Evolutionary conservation across 495 filamentous ascomycete genomes (phyloP).

Genomic region (Oleoguttula mirabilis): DNA sequence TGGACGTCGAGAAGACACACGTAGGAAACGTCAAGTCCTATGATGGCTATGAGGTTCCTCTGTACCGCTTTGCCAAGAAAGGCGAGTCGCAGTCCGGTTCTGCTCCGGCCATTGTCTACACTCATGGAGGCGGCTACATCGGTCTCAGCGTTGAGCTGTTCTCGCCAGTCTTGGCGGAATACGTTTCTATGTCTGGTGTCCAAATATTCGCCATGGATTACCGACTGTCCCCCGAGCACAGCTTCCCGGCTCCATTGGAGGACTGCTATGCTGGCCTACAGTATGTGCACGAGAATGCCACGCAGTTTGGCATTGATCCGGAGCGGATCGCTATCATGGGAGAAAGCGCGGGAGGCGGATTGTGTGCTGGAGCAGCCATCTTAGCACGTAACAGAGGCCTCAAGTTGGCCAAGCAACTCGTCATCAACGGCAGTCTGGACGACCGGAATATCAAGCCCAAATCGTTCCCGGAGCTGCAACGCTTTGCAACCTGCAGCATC

Average conservation of each 20-base stretch:
- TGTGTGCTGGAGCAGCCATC: slow-evolving; percentile 19
- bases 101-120: slow-evolving; percentile 3
- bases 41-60: neutral
- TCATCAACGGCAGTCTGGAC: slow-evolving; percentile 40
- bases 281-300: slow-evolving; percentile 17
- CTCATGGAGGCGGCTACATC: slow-evolving; percentile 13
- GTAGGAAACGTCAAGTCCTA: neutral
- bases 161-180: neutral
- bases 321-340: slow-evolving; percentile 18
- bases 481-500: slow-evolving; percentile 3
- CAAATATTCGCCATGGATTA: slow-evolving; percentile 30
- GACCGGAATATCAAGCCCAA: slow-evolving; percentile 12
- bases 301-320: slow-evolving; percentile 19
- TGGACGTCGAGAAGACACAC: neutral
- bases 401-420: slow-evolving; percentile 34
- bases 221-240: slow-evolving; percentile 23
- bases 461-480: neutral
- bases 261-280: slow-evolving; percentile 24
- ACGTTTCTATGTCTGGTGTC: slow-evolving; percentile 3
- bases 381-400: slow-evolving; percentile 26
- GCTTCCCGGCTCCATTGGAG: slow-evolving; percentile 15
- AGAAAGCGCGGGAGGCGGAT: slow-evolving; percentile 19
- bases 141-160: neutral
- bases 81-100: neutral
- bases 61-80: neutral